Conservation (phyloP, 169 alveolate genomes). For the Eimeria sp. region DNA sequence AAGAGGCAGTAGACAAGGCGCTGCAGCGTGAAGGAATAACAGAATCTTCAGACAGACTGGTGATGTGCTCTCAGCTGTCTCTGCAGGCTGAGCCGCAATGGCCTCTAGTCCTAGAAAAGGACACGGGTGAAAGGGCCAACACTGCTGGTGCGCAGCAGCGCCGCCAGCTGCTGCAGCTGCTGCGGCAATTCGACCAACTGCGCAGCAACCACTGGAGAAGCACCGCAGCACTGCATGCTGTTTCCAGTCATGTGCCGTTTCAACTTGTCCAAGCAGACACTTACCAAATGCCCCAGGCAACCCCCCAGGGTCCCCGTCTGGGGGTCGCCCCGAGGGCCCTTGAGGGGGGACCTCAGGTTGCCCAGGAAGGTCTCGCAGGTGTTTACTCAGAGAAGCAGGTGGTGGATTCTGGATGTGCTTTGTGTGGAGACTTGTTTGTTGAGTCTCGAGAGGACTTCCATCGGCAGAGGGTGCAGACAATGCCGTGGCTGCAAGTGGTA, state of each 20-base stretch:
- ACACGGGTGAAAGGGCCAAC: not conserved
- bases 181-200: constrained; percentile 6
- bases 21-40: constrained; percentile 10
- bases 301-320: not conserved
- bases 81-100: constrained; percentile 38
- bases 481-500: constrained; percentile 45
- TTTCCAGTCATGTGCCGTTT: not conserved
- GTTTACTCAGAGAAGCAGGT: not conserved
- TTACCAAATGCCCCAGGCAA: not conserved
- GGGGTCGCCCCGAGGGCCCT: not conserved
- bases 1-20: not conserved
- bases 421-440: not conserved
- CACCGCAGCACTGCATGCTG: not conserved
- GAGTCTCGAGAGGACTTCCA: not conserved
- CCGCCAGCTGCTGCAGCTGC: not conserved
- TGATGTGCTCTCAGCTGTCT: constrained; percentile 12
- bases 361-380: too few species aligned
- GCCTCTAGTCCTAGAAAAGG: not conserved
- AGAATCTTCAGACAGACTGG: not conserved
- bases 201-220: not conserved
- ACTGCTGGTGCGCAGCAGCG: not conserved
- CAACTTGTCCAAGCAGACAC: too few species aligned
- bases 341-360: too few species aligned
- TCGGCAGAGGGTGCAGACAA: not conserved
- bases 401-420: not conserved